Base-by-base conservation (phyloP, 768 basidiomycete species). In the Cystofilobasidium capitatum region DNA sequence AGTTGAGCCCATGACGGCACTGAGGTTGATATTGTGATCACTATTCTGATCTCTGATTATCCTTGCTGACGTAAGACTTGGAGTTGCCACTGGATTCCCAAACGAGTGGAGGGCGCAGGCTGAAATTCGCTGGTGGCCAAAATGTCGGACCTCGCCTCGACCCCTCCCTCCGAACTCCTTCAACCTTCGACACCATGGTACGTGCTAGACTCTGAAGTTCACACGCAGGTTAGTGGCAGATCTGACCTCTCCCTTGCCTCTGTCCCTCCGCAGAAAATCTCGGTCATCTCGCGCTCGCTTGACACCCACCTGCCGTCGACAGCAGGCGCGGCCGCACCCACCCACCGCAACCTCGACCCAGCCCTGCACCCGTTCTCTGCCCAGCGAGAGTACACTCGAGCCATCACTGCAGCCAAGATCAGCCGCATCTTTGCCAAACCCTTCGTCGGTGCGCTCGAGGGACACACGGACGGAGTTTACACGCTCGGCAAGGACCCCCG, bases 381-480 rank as follows among this genome's bases (percentile, higher is more conserved):
- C 26, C 88, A 91, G 6, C 81, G 96, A 61, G 96, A 99, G 79
- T 89, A 94, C 40, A 92, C 85, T 24, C 85, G 96, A 67, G 96
- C 96, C 2, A 76, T 97, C 55, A 94, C 92, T 70, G 96, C 96
- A 2, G 88, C 88, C 17, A 99, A 99, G 79, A 89, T 99, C 82
- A 20, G n/a, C 61, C 81, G 89, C 67, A 90, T 99, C 79, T 97
- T 98, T 75, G 86, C 96, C n/a, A 97, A 96, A 73, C 96, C 96
- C 0, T 98, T 98, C 73, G 81, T 99, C 20, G 89, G 84, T 42
- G 82, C 85, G 62, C 76, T 99, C 58, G 93, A 96, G 69, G 96
- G 96, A 1, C 96, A 98, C 76, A 81, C 88, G 44, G 93, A 97
- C 75, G 91, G 91, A 22, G 86, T 97, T n/a, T 93, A 96, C 78